phyloP scores from a whole-genome alignment of 495 filamentous ascomycete genomes.

The Penicillium subrubescens region DNA sequence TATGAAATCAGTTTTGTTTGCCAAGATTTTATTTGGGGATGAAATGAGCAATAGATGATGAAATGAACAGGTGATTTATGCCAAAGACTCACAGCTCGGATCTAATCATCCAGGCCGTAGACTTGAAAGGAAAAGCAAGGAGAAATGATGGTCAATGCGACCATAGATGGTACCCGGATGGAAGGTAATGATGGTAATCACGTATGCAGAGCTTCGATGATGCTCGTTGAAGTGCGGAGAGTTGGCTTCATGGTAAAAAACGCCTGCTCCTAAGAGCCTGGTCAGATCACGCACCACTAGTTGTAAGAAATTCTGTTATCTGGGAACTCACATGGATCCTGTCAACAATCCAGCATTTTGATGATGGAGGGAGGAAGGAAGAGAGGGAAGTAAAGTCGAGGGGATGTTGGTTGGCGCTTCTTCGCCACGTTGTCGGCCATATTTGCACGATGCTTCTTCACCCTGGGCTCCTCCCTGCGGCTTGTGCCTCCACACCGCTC shows the following conservation, averaged over 20 bases:
- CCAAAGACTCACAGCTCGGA: not conserved
- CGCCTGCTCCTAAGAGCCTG: not conserved
- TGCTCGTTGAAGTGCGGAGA: not conserved
- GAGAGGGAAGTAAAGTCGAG: not conserved
- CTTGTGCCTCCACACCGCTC: conserved; percentile 6
- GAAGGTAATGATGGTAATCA: not conserved
- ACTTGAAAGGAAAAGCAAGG: not conserved
- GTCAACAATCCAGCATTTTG: not conserved
- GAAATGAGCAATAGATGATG: no score
- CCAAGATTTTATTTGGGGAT: not conserved
- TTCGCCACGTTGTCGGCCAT: not conserved
- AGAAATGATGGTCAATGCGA: not conserved
- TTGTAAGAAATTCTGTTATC: not conserved
- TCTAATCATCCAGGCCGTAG: not conserved
- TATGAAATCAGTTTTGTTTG: not conserved
- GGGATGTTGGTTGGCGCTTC: not conserved
- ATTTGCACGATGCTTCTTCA: not conserved
- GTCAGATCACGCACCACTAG: not conserved
- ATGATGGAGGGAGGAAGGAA: not conserved
- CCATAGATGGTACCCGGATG: not conserved
- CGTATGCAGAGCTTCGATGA: not conserved
- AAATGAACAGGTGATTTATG: not conserved
- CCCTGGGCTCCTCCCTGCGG: not conserved
- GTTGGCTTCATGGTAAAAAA: not conserved
- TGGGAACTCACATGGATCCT: not conserved